Conservation (phyloP, 345 rosid species). For the Brassica napus region DNA sequence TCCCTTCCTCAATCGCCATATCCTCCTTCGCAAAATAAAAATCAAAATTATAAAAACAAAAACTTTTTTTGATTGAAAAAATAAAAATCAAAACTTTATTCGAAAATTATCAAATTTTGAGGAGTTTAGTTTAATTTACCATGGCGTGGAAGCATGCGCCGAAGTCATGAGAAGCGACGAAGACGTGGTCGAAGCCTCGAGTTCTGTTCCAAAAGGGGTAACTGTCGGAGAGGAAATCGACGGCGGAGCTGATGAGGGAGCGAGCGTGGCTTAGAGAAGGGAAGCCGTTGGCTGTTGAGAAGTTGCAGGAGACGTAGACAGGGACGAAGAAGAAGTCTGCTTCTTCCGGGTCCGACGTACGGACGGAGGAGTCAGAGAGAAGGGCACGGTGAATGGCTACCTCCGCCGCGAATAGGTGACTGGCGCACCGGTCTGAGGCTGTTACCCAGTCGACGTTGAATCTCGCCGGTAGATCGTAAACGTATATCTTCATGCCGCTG, state of each 20-base stretch:
- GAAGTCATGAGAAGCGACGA: constrained; percentile 90
- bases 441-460: constrained; percentile 77
- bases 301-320: constrained; percentile 93
- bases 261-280: constrained; percentile 93
- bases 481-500: constrained; percentile 69
- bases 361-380: constrained; percentile 44
- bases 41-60: neutral
- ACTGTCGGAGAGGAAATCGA: constrained; percentile 50
- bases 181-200: constrained; percentile 81
- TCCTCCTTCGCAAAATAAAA: constrained; percentile 58
- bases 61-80: neutral
- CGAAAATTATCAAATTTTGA: neutral
- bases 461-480: constrained; percentile 74
- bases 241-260: constrained; percentile 66
- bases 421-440: constrained; percentile 69
- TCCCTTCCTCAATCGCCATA: constrained; percentile 73
- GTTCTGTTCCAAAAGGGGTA: constrained; percentile 85
- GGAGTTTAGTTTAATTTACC: constrained; percentile 46
- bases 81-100: neutral
- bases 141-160: constrained; percentile 94
- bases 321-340: constrained; percentile 98
- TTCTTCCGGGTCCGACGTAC: constrained; percentile 72
- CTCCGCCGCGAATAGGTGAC: constrained; percentile 86
- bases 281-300: constrained; percentile 82
- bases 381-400: constrained; percentile 85